Evolutionary conservation across 257 asterid species (phyloP), one percentile per base, ranked within the genome.

Genomic region (Rubia yunnanensis): DNA sequence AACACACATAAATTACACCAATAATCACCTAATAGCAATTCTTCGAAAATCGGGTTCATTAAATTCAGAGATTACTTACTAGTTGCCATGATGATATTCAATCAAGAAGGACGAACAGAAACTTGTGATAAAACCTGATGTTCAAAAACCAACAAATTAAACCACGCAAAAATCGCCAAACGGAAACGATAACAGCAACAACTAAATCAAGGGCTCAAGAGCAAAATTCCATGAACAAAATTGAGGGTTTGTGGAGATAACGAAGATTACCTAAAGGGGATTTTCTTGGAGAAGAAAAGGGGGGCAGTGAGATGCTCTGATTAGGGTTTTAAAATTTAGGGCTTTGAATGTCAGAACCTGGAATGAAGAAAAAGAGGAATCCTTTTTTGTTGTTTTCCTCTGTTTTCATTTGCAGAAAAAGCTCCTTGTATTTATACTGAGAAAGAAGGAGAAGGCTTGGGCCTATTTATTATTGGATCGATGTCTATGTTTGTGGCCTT

Each of bases 71-170:
- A 30, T 30, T 63, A 53, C 74, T 53, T 39, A 70, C 69, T 70
- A 3, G 69, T 63, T 5, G 74, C 69, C 74, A 70, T 70, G 69
- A 46, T 44, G 52, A 14, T 44, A 17, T 63, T 56, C 64, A 36
- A 70, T 60, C 54, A 48, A 46, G 41, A 49, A 34, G 6, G 46
- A 22, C 0, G 14, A 28, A 22, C 28, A 3, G 22, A 36, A 26
- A 8, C 22, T 8, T 31, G 53, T n/a, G 1, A 15, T 14, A 34
- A 27, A 26, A 62, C 52, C 73, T 69, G 54, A n/a, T 30, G 63
- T 24, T 8, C 4, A 31, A 17, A 28, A 64, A 17, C 3, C 20
- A 48, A 48, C 22, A 30, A 18, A 28, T 26, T 3, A 41, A 27
- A 23, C 18, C 36, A 63, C 26, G 10, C 22, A 17, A 18, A 3